Conservation (phyloP, 2,329 filamentous ascomycete genomes). For the Colletotrichum incanum region DNA sequence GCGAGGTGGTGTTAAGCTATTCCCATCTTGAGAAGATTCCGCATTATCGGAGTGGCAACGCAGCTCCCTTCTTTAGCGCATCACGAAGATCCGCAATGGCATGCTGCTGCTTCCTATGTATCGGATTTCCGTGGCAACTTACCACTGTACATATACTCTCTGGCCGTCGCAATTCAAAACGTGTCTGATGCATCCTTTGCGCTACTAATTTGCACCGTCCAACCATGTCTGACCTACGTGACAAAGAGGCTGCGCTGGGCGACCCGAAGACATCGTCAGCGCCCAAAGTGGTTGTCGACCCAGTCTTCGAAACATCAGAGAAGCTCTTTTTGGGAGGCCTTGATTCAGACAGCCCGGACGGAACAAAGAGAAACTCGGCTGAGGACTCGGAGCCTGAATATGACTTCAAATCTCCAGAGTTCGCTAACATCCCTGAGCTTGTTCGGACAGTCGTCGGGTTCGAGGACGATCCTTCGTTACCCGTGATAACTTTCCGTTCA, state of each 20-base stretch:
- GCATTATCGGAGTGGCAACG: constrained; percentile 27
- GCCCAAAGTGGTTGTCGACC: constrained; percentile 18
- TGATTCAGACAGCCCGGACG: constrained; percentile 4
- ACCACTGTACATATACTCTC: constrained; percentile 2
- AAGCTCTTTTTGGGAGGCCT: constrained; percentile 27
- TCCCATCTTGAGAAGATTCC: not conserved
- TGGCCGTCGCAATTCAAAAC: not conserved
- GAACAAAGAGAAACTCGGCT: not conserved
- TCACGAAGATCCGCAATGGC: constrained; percentile 38
- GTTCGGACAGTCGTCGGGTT: constrained; percentile 72
- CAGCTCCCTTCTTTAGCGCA: constrained; percentile 16
- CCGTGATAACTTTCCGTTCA: constrained; percentile 73
- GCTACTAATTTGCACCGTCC: not conserved
- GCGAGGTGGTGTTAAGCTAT: constrained; percentile 9
- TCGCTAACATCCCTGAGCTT: constrained; percentile 38
- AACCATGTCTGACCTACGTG: constrained; percentile 26
- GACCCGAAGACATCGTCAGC: constrained; percentile 4
- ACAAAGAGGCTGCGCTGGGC: constrained; percentile 10
- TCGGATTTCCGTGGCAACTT: not conserved
- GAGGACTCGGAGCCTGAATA: constrained; percentile 35
- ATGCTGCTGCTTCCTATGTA: constrained; percentile 28
- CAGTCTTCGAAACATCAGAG: constrained; percentile 25
- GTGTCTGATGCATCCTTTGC: not conserved
- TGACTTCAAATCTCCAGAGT: constrained; percentile 39
- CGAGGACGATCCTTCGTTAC: constrained; percentile 68